Percentiles rank a stretch among this genome's conserved stretches.
phyloP scores from a whole-genome alignment of 208 protist species.

The Trypanosoma theileri region DNA sequence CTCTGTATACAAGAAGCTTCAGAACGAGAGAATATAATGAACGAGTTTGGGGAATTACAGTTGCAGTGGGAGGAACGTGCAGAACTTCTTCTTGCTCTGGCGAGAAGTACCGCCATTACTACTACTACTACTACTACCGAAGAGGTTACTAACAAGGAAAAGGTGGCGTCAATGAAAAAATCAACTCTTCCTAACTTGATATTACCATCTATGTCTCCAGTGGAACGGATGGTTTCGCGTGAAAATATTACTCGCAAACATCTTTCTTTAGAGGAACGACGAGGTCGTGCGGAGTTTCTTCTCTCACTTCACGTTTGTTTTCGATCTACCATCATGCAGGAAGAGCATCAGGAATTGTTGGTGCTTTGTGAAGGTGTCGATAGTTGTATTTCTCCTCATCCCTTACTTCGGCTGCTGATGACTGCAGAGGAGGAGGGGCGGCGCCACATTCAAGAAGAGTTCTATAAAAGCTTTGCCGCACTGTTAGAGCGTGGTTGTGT shows the following conservation, averaged over 20 bases:
- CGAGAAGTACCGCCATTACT: not conserved
- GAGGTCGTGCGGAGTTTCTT: not conserved
- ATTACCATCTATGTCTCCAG: constrained; percentile 6
- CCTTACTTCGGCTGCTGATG: constrained; percentile 3
- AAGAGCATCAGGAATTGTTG: constrained; percentile 7
- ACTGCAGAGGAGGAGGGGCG: constrained; percentile 25
- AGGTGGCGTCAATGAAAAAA: not conserved
- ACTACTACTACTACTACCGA: not conserved
- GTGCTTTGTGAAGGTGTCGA: constrained; percentile 10
- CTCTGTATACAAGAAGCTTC: constrained; percentile 11
- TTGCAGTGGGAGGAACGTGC: not conserved
- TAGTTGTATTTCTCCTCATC: not conserved
- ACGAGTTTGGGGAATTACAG: constrained; percentile 4
- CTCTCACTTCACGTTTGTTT: constrained; percentile 2
- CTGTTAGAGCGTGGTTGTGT: constrained; percentile 14
- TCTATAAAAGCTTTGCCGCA: constrained; percentile 2
- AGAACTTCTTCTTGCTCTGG: constrained; percentile 8
- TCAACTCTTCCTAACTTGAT: not conserved
- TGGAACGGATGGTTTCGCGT: constrained; percentile 19
- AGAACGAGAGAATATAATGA: constrained; percentile 13
- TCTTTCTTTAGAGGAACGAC: constrained; percentile 13
- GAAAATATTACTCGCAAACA: constrained; percentile 26
- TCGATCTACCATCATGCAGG: not conserved
- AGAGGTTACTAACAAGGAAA: not conserved
- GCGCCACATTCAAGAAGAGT: constrained; percentile 17